Base-by-base conservation (phyloP, 2,329 filamentous ascomycete species). In the Nemania sp. region DNA sequence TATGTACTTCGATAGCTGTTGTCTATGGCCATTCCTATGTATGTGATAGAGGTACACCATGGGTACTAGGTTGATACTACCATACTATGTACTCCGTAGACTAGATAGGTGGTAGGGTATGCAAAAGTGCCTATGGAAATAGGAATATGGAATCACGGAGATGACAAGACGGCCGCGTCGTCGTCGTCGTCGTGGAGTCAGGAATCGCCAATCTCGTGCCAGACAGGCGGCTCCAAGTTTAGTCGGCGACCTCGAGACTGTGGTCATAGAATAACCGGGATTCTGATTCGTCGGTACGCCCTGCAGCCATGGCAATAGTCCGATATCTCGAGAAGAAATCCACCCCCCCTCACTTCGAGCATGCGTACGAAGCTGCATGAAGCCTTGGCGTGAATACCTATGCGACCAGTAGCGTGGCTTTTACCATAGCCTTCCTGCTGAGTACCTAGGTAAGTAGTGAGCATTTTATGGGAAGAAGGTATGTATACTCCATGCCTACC, bases 261-360 rank as follows among this genome's bases (percentile, higher is more conserved):
- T 18, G 34, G 43, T 46, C 40, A 46, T 54, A n/a, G 17, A 20
- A 7, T n/a, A 54, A 54, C 42, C 42, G 42, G 46, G 57, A 37
- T 15, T 47, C 25, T 63, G 53, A 57, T 63, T 63, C 45, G 60
- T 11, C 32, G 18, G 42, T 12, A 17, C 6, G 4, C 6, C 6
- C 29, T 60, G 60, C 53, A 60, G 57, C 52, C 42, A 49, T 45
- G 48, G 47, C 54, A 54, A 57, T 64, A 64, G 61, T 61, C 37
- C 54, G 50, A 18, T 40, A 50, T 11, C 11, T 20, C 18, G 15
- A 43, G 34, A 57, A 12, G 50, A 25, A 34, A 49, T 6, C 37
- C 12, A 32, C n/a, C 21, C 34, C n/a, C 21, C 34, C 37, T 35
- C 47, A 35, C 35, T 20, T 7, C 10, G 43, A 42, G 45, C 18